Evolutionary conservation across 2,329 filamentous ascomycete species (phyloP), one percentile per base, ranked within the genome.

Genomic region (Beauveria scarabaeidicola): DNA sequence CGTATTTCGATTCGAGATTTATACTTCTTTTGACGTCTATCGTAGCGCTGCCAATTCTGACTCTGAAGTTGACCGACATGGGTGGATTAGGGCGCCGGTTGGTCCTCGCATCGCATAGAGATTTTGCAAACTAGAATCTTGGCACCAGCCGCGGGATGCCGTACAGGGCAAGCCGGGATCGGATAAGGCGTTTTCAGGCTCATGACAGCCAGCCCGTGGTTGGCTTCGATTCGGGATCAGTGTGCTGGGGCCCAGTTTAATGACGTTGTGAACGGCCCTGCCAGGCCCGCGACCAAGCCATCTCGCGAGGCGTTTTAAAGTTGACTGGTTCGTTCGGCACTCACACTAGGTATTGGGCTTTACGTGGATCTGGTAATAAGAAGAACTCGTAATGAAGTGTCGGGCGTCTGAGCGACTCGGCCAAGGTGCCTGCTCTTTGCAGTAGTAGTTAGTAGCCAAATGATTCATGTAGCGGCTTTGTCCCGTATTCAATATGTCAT

Each of bases 241-340:
- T 7, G 8, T 8, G 15, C 27, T 4, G 7, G 17, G 36, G 19
- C 43, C 52, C 58, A 60, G 46, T 55, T 60, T 54, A 55, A 60
- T 60, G 58, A 60, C 58, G 58, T 55, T 36, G 5, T 6, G 32
- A 15, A 36, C 5, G 32, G 32, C 32, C 32, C 17, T 47, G 38
- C 2, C 10, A 46, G 5, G 32, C 13, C 6, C 15, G 17, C 13
- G 43, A 23, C 27, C 41, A 29, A 38, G 51, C 48, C 46, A 32
- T 4, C 23, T 25, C 7, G 41, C 50, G 27, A 53, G 50, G 51
- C 51, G 58, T 43, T 55, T 60, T 60, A 60, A 60, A 52, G 58
- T 55, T 60, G 44, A 58, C 17, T 36, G 43, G 43, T 8, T 36
- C 3, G 7, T 38, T 3, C 21, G 43, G 10, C 43, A 27, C 40